Conservation (phyloP, 2,329 filamentous ascomycete species). For the Dactylellina cionopaga region DNA sequence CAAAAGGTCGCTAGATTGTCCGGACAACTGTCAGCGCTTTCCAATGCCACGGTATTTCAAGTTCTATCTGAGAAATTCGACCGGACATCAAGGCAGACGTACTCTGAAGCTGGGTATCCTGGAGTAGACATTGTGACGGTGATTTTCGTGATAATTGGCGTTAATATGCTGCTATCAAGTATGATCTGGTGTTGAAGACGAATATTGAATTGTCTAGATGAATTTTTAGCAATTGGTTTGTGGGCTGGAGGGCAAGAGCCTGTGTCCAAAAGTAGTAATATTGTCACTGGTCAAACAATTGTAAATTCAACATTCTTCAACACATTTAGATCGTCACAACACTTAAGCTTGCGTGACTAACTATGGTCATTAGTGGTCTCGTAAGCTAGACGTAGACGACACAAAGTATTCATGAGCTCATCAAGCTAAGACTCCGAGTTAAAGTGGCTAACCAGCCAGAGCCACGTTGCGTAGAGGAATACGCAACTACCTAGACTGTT, state of each 20-base stretch:
- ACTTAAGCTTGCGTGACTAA: neutral
- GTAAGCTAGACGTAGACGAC: no score
- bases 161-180: conserved; percentile 16
- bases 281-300: conserved; percentile 16
- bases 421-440: no score
- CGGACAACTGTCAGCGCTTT: neutral
- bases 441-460: no score
- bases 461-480: no score
- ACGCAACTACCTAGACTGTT: no score
- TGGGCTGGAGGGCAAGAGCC: conserved; percentile 52
- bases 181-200: conserved; percentile 25
- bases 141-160: conserved; percentile 26
- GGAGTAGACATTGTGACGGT: conserved; percentile 36
- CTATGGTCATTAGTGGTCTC: neutral
- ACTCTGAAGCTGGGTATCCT: conserved; percentile 23
- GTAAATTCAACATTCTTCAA: conserved; percentile 19
- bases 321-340: neutral
- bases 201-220: conserved; percentile 40
- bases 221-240: conserved; percentile 41
- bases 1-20: conserved; percentile 46
- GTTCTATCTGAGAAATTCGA: neutral
- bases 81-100: conserved; percentile 21
- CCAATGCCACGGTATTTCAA: no score
- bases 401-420: no score
- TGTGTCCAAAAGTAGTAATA: conserved; percentile 11